Evolutionary conservation across 805 yeast genomes (phyloP), one percentile per base, ranked within the genome.

Genomic region (Yarrowia phangngaensis): DNA sequence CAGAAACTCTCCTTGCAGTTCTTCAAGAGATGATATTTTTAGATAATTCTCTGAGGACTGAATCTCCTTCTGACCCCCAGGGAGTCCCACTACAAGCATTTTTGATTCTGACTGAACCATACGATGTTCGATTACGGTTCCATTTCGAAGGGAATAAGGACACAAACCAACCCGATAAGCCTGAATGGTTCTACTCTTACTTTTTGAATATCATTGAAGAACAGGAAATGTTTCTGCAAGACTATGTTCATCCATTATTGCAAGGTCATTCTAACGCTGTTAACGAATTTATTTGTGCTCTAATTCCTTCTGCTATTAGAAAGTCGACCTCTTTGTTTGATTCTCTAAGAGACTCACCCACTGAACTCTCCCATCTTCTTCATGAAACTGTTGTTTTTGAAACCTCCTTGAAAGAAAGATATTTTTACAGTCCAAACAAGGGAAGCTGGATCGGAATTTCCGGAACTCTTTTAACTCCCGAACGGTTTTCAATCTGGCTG

Each of bases 171-270:
- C 58, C 76, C 19, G 79, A 80, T 51, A 78, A 78, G 57, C 89
- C 90, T 1, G 89, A 83, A 59, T 82, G 86, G 82, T 74, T 79
- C 3, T 70, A 82, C 52, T 63, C 67, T 13, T 82, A 73, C 56
- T 59, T 75, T 20, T 38, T 57, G 20, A 55, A 56, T 24, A 49
- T 60, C 16, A 28, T 69, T 14, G 70, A 66, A 28, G 65, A 63
- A 17, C 63, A 63, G 23, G 35, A 46, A 19, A 52, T 38, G 22
- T 61, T 67, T 47, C 54, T 67, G 33, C 51, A 53, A 14, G 48
- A 51, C 4, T 43, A 43, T 8, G 55, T 65, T 1, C 62, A 59
- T 51, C 51, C 55, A 4, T 32, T 54, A 14, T 38, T 63, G 26
- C 29, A 31, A 22, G 28, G 28, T 6, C 53, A 45, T 12, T 49